These are phyloP conservation scores for Fusarium irregulare DNA, from an alignment of 2,329 filamentous ascomycete genomes.

Conservation along the genomic window DNA sequence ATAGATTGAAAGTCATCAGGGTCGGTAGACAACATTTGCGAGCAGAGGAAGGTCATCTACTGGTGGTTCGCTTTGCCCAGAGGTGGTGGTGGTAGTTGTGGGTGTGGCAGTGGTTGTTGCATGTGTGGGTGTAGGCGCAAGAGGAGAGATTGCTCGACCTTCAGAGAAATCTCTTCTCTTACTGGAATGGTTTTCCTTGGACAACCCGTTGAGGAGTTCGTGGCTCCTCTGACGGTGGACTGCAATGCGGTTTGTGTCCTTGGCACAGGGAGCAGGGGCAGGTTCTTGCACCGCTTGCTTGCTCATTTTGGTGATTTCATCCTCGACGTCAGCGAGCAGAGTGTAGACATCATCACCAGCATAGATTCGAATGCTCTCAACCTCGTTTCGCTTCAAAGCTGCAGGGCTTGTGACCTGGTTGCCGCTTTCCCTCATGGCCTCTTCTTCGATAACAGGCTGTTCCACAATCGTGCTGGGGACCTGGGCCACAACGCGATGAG, in stretches of 20 bases:
- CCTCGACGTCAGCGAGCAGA: conserved; percentile 74
- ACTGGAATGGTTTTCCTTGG: conserved; percentile 32
- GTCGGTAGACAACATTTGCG: conserved; percentile 63
- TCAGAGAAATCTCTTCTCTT: conserved; percentile 43
- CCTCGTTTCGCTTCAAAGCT: conserved; percentile 54
- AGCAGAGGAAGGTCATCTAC: conserved; percentile 56
- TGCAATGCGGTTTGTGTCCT: conserved; percentile 51
- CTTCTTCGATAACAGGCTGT: conserved; percentile 60
- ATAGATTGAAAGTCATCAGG: conserved; percentile 42
- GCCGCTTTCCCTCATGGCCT: conserved; percentile 42
- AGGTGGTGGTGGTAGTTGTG: background rate
- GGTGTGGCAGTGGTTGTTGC: conserved; percentile 36
- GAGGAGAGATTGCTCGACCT: conserved; percentile 44
- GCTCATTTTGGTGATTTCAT: conserved; percentile 54
- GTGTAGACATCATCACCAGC: conserved; percentile 75
- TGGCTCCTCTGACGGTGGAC: conserved; percentile 64
- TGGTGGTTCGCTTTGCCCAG: conserved; percentile 43
- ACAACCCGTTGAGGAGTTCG: conserved; percentile 58
- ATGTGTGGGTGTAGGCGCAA: conserved; percentile 52
- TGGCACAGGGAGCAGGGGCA: conserved; percentile 5
- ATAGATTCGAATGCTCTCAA: conserved; percentile 76
- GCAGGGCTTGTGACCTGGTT: conserved; percentile 42
- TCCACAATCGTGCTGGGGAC: conserved; percentile 68
- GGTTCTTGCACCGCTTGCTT: conserved; percentile 29
- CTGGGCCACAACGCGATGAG: conserved; percentile 63